Percentiles rank a stretch among this genome's conserved stretches.
Conservation (phyloP, 352 stramenopile genomes). For the Stramenopiles sp. region DNA sequence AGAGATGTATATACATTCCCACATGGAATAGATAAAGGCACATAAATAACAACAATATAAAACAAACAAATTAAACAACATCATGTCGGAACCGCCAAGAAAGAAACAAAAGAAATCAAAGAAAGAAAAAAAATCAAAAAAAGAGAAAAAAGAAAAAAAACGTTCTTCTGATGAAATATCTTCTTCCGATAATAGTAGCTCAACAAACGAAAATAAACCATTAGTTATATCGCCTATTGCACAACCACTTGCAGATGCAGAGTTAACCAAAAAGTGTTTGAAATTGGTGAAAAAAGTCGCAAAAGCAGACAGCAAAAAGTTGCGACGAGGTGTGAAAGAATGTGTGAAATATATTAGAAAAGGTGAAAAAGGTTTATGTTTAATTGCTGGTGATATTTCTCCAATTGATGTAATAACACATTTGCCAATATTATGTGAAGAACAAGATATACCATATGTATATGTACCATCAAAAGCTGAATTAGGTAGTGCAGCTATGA, state of each 20-base stretch:
- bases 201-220: conserved; percentile 22
- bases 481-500: conserved; percentile 81
- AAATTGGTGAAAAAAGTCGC: conserved; percentile 72
- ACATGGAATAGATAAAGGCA: no score
- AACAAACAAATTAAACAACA: no score
- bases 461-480: conserved; percentile 87
- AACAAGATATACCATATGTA: conserved; percentile 94
- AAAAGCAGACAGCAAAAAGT: conserved; percentile 79
- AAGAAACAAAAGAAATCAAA: conserved; percentile 6
- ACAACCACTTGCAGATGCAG: conserved; percentile 90
- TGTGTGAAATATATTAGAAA: conserved; percentile 94
- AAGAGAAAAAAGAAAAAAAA: conserved; percentile 5
- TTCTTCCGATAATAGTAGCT: neutral
- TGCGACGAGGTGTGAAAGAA: conserved; percentile 97
- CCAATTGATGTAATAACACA: conserved; percentile 99
- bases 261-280: conserved; percentile 74
- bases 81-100: conserved; percentile 3
- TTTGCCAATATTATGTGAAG: conserved; percentile 92
- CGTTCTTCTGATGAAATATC: neutral
- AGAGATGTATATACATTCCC: no score
- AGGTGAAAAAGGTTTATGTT: conserved; percentile 86
- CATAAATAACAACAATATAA: no score
- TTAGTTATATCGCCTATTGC: conserved; percentile 45
- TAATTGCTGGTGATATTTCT: conserved; percentile 98
- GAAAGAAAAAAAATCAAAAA: conserved; percentile 3